Evolutionary conservation across 371 early-diverging fungal species (phyloP), one percentile per base, ranked within the genome.

Genomic region (Mucor sp.): DNA sequence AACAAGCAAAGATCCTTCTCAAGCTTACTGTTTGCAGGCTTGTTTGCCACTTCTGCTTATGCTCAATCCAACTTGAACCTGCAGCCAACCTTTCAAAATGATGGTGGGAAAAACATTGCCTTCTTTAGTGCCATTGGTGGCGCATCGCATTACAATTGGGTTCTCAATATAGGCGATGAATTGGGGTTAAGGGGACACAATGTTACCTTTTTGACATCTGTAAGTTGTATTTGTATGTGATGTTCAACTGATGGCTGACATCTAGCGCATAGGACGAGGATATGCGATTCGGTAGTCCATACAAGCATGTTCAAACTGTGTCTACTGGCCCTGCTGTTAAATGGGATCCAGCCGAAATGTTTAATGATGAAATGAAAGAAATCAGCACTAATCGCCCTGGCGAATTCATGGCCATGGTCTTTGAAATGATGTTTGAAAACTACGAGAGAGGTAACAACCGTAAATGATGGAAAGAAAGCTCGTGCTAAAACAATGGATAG

Each of bases 61-160:
- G 50, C 50, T 50, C 50, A 50, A 50, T 50, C 50, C 3, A 50
- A 25, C 25, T 25, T 25, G 50, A 50, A 50, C 25, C 14, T 60
- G 6, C 32, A 44, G 44, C 48, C 62, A 6, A 62, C 62, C n/a
- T 62, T 48, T 48, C 47, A 33, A 62, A 19, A 62, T 5, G 35
- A 23, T 5, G 33, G 33, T 5, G 21, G n/a, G 7, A 65, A 65
- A 28, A 58, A 58, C 23, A 58, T 65, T 33, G 65, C 59, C 1
- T 58, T 65, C 23, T 47, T 58, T 35, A 9, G 23, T 23, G 32
- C 30, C 0, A 9, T 32, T 15, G 65, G 65, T 28, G 65, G 65
- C 11, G 57, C 65, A 33, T 65, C 65, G 4, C 65, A 65, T 41
- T 58, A 58, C 30, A 58, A 44, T 23, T 65, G 65, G 65, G 65